These are phyloP conservation scores for Penicillium silybi DNA, from an alignment of 495 filamentous ascomycete species.

Conservation along the genomic window DNA sequence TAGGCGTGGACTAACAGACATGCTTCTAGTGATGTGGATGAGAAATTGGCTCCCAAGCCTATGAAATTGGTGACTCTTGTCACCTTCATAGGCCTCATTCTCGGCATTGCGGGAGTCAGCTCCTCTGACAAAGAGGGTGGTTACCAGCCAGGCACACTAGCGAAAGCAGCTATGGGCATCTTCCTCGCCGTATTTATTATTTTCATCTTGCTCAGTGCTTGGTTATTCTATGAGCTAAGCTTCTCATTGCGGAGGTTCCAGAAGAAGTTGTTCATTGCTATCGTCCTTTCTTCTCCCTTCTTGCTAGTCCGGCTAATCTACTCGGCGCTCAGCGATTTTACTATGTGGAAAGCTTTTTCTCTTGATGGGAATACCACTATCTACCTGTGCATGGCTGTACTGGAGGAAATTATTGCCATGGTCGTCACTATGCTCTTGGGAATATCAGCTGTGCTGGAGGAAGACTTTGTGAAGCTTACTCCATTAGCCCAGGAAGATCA, in stretches of 20 bases:
- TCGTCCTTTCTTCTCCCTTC: constrained; percentile 8
- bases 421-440: constrained; percentile 16
- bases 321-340: constrained; percentile 22
- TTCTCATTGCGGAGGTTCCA: constrained; percentile 6
- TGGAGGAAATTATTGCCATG: constrained; percentile 29
- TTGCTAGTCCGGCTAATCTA: constrained; percentile 23
- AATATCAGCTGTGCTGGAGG: constrained; percentile 14
- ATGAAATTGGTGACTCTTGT: constrained; percentile 12
- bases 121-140: background rate
- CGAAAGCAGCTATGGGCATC: constrained; percentile 27
- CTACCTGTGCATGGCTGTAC: constrained; percentile 29
- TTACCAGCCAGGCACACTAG: constrained; percentile 12
- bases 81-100: constrained; percentile 23
- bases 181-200: constrained; percentile 27
- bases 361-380: constrained; percentile 15
- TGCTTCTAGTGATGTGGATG: constrained; percentile 18
- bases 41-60: constrained; percentile 12
- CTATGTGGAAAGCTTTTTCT: background rate
- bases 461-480: no score
- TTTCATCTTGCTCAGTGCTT: constrained; percentile 3
- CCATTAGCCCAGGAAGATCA: no score
- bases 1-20: constrained; percentile 5
- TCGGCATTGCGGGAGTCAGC: constrained; percentile 27
- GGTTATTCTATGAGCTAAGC: constrained; percentile 9
- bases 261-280: constrained; percentile 9